Evolutionary conservation across 805 yeast genomes (phyloP).

Genomic region (Lachancea nothofagi): DNA sequence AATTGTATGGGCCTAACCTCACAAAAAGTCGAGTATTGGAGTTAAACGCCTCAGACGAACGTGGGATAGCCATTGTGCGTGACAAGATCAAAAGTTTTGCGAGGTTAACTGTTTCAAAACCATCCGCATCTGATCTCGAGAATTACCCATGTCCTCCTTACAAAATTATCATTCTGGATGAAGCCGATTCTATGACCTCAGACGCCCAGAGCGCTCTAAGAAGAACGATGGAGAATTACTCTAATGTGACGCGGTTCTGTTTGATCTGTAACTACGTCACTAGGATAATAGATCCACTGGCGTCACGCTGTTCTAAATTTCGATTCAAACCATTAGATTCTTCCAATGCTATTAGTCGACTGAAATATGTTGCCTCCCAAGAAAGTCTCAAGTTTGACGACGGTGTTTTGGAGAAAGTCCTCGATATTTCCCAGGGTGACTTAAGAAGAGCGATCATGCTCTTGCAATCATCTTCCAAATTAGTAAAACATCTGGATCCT

Average conservation of each 20-base stretch:
- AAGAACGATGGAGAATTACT: conserved; percentile 88
- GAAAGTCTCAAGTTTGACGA: conserved; percentile 39
- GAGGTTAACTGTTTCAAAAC: conserved; percentile 74
- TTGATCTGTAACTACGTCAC: conserved; percentile 94
- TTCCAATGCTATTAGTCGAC: conserved; percentile 61
- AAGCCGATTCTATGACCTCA: conserved; percentile 95
- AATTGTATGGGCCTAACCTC: conserved; percentile 68
- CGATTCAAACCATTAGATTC: conserved; percentile 77
- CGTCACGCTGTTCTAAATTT: conserved; percentile 94
- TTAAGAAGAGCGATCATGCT: conserved; percentile 87
- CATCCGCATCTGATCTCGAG: conserved; percentile 58
- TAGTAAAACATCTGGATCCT: conserved; percentile 32
- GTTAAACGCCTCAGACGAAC: conserved; percentile 83
- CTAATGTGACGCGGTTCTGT: conserved; percentile 88
- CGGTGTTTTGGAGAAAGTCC: conserved; percentile 54
- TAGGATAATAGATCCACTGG: conserved; percentile 91
- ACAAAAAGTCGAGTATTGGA: conserved; percentile 70
- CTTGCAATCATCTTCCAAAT: conserved; percentile 74
- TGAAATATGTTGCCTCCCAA: conserved; percentile 54
- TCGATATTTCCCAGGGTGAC: conserved; percentile 81
- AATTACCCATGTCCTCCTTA: conserved; percentile 95
- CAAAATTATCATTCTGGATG: conserved; percentile 86
- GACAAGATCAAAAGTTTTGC: conserved; percentile 86
- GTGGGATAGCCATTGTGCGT: conserved; percentile 84
- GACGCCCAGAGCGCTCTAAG: conserved; percentile 95